Evolutionary conservation across 2,329 filamentous ascomycete genomes (phyloP).

Genomic region (Colletotrichum brevisporum): DNA sequence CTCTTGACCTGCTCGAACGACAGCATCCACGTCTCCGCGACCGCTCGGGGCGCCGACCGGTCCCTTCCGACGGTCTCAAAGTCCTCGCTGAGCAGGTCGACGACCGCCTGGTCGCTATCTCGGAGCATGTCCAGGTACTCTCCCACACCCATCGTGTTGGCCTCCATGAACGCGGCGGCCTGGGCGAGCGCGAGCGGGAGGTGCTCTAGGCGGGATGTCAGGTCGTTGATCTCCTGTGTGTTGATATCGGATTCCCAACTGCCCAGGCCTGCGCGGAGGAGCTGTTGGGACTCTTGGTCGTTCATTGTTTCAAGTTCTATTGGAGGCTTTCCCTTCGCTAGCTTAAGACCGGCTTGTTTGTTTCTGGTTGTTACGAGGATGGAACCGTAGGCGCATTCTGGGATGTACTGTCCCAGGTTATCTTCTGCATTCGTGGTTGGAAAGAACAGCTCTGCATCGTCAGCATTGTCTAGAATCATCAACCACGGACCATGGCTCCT

Average conservation of each 20-base stretch:
- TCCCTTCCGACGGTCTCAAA: constrained; percentile 50
- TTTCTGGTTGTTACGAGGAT: constrained; percentile 53
- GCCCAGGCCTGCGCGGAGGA: constrained; percentile 43
- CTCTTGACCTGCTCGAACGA: constrained; percentile 51
- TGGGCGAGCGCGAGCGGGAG: constrained; percentile 52
- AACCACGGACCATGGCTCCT: constrained; percentile 41
- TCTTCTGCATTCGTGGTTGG: background rate
- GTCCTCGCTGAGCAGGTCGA: constrained; percentile 46
- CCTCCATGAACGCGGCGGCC: constrained; percentile 52
- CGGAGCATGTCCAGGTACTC: constrained; percentile 48
- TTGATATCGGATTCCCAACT: background rate
- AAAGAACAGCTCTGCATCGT: constrained; percentile 24
- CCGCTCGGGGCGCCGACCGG: constrained; percentile 43
- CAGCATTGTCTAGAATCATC: constrained; percentile 33
- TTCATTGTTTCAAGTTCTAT: constrained; percentile 50
- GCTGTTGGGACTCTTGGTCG: constrained; percentile 43
- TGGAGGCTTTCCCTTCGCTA: constrained; percentile 42
- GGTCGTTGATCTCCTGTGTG: constrained; percentile 22
- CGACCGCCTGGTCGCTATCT: constrained; percentile 41
- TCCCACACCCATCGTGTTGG: constrained; percentile 45
- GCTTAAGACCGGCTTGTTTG: constrained; percentile 46
- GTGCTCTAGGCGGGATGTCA: constrained; percentile 48
- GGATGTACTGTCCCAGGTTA: constrained; percentile 43
- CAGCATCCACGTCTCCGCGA: constrained; percentile 48
- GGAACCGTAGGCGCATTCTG: constrained; percentile 47